These are phyloP conservation scores for Mycena leptocephala DNA, from an alignment of 768 basidiomycete species.

Conservation along the genomic window DNA sequence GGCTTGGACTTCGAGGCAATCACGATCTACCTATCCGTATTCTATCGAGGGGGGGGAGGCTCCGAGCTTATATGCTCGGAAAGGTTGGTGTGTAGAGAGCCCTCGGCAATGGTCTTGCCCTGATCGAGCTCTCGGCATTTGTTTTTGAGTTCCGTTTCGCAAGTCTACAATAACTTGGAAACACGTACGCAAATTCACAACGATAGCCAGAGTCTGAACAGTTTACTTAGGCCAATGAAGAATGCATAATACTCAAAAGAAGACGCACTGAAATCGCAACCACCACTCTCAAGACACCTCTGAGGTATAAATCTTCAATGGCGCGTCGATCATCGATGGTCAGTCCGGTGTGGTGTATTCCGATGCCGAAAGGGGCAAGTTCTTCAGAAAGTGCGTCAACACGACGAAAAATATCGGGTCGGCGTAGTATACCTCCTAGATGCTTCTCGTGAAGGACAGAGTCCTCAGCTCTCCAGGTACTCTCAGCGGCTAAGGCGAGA, in stretches of 20 bases:
- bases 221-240: constrained; percentile 15
- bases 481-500: constrained; percentile 13
- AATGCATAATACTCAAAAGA: not conserved
- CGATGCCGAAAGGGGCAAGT: constrained; percentile 83
- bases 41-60: no score
- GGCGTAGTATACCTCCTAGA: constrained; percentile 62
- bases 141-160: constrained; percentile 78
- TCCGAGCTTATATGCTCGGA: constrained; percentile 96
- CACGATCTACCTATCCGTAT: no score
- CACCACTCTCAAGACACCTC: constrained; percentile 76
- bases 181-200: constrained; percentile 91
- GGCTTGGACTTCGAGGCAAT: no score
- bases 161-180: no score
- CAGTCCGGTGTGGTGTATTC: constrained; percentile 94
- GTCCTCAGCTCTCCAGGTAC: constrained; percentile 63
- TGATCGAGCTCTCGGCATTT: constrained; percentile 82
- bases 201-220: constrained; percentile 92
- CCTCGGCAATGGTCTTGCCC: constrained; percentile 87
- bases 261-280: constrained; percentile 89
- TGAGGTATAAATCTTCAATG: constrained; percentile 83
- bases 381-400: constrained; percentile 53
- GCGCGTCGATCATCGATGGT: constrained; percentile 78
- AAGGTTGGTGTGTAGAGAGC: constrained; percentile 86
- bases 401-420: constrained; percentile 29
- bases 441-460: constrained; percentile 79